phyloP scores from a whole-genome alignment of 2,329 filamentous ascomycete genomes.

The Corinectria fuckeliana region DNA sequence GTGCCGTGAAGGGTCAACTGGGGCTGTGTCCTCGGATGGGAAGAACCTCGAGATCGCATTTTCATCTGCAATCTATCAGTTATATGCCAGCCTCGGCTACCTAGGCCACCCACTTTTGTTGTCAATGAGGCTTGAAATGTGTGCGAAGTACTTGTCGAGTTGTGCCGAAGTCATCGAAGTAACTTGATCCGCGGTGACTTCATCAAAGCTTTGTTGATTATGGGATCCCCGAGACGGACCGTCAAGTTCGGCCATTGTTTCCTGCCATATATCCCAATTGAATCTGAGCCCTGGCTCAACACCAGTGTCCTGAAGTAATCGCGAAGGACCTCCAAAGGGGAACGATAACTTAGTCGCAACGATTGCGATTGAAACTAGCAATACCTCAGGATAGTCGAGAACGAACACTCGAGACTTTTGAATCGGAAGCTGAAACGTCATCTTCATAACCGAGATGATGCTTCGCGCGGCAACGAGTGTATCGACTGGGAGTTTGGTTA shows the following conservation, averaged over 20 bases:
- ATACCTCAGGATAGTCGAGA: constrained; percentile 74
- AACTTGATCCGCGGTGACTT: constrained; percentile 67
- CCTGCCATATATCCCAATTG: constrained; percentile 76
- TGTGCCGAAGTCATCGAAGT: constrained; percentile 65
- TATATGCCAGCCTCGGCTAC: no score
- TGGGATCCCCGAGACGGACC: constrained; percentile 17
- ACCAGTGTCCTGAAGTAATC: constrained; percentile 36
- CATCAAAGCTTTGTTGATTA: constrained; percentile 49
- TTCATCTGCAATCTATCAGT: constrained; percentile 34
- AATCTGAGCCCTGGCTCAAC: constrained; percentile 46
- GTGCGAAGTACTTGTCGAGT: constrained; percentile 69
- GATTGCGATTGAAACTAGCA: constrained; percentile 73
- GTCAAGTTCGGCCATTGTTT: constrained; percentile 47
- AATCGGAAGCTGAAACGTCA: constrained; percentile 59
- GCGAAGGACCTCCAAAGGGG: constrained; percentile 69
- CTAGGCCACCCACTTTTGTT: constrained; percentile 39
- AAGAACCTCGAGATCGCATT: constrained; percentile 45
- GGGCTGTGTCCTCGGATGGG: constrained; percentile 36
- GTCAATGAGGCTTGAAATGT: constrained; percentile 43
- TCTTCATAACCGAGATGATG: constrained; percentile 60
- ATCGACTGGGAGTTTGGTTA: constrained; percentile 63
- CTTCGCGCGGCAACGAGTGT: constrained; percentile 40
- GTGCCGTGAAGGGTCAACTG: constrained; percentile 17
- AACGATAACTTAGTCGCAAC: constrained; percentile 81
- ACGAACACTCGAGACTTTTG: constrained; percentile 52